A percentile compares a stretch with the other conserved stretches of the same genome.
Conservation (phyloP, 306 rosid species). For the Trifolium fragiferum region DNA sequence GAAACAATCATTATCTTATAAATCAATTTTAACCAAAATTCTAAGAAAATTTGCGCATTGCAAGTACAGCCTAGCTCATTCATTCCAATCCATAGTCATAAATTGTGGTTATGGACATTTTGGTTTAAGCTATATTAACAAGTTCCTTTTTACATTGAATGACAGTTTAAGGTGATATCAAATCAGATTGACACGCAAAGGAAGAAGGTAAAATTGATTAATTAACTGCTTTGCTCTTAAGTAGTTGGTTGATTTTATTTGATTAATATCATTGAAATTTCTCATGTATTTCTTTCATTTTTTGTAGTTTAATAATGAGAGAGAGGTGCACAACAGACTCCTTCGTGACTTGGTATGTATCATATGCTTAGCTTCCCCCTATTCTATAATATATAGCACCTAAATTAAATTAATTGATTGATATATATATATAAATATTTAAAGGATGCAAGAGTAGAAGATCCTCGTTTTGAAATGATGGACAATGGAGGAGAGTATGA, state of each 20-base stretch:
- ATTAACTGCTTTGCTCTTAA: not conserved
- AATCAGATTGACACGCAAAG: slow-evolving; percentile 58
- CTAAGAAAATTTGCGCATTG: too few relatives aligned
- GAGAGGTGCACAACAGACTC: slow-evolving; percentile 55
- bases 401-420: not conserved
- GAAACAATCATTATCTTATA: too few relatives aligned
- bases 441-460: slow-evolving; percentile 66
- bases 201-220: slow-evolving; percentile 61
- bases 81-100: too few relatives aligned
- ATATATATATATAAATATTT: not conserved
- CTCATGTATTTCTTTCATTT: not conserved
- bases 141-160: slow-evolving; percentile 25
- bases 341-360: slow-evolving; percentile 60
- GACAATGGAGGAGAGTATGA: slow-evolving; percentile 64
- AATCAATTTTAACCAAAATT: too few relatives aligned
- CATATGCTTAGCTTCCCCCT: not conserved
- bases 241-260: slow-evolving; percentile 5
- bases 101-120: too few relatives aligned
- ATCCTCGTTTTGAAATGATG: slow-evolving; percentile 60
- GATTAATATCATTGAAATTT: slow-evolving; percentile 7
- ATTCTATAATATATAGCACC: too few relatives aligned
- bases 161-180: slow-evolving; percentile 57
- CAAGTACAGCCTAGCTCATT: too few relatives aligned
- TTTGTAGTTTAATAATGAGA: slow-evolving; percentile 57
- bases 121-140: not conserved